A percentile compares a stretch with the other conserved stretches of the same genome.
These are phyloP conservation scores for Coccomyxa sp. DNA, from an alignment of 139 green algal genomes.

Conservation along the genomic window DNA sequence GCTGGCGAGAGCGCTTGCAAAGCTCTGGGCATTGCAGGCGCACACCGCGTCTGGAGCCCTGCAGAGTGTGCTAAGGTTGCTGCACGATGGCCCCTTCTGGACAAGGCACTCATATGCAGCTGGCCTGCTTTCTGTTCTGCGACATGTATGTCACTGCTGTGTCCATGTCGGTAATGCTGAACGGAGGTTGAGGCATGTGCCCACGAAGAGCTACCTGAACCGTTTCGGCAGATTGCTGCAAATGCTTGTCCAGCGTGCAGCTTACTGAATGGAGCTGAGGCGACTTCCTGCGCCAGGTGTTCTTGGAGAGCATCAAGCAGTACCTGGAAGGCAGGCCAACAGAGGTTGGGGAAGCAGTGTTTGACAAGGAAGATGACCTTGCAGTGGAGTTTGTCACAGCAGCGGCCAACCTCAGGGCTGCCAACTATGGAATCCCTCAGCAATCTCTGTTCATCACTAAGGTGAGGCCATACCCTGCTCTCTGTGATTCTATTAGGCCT, in stretches of 20 bases:
- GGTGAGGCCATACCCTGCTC: conserved; percentile 4
- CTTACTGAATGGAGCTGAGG: neutral
- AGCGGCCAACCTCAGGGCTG: conserved; percentile 78
- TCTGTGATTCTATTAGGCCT: neutral
- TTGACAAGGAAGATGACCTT: conserved; percentile 84
- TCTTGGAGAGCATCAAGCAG: conserved; percentile 55
- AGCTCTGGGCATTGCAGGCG: conserved; percentile 49
- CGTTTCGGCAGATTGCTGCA: too few relatives aligned
- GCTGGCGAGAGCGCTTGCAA: conserved; percentile 28
- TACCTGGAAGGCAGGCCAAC: conserved; percentile 47
- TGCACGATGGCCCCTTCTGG: too few relatives aligned
- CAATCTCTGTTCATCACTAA: conserved; percentile 86
- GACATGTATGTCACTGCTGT: too few relatives aligned
- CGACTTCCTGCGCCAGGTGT: conserved; percentile 41
- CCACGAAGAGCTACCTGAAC: too few relatives aligned
- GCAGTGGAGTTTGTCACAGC: conserved; percentile 93
- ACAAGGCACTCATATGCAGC: too few relatives aligned
- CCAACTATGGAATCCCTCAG: conserved; percentile 76
- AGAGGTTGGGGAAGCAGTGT: conserved; percentile 48
- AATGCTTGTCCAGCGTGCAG: too few relatives aligned
- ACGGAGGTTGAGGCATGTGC: too few relatives aligned
- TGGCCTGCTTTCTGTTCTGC: too few relatives aligned
- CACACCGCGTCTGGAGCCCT: conserved; percentile 53
- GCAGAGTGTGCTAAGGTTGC: conserved; percentile 41
- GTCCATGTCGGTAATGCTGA: too few relatives aligned